phyloP scores from a whole-genome alignment of 441 rosid genomes.

The Kokia cookei region DNA sequence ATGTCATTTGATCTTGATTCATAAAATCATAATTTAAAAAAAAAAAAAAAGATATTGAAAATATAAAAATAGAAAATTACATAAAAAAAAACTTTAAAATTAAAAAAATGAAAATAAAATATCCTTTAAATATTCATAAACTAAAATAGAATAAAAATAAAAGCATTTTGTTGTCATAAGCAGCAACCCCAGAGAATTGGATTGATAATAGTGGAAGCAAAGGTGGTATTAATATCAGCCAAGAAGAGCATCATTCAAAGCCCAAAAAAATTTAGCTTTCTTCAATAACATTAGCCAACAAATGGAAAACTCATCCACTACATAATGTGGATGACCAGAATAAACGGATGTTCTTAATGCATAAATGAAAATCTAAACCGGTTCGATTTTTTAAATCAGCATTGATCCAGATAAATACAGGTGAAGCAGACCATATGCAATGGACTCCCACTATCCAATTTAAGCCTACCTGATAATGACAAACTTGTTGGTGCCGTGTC shows the following conservation, averaged over 20 bases:
- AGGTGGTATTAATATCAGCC: not conserved
- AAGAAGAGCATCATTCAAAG: constrained; percentile 5
- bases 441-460: constrained; percentile 12
- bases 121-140: too few relatives aligned
- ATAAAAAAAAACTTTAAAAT: too few relatives aligned
- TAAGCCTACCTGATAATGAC: constrained; percentile 87
- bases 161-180: too few relatives aligned
- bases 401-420: constrained; percentile 36
- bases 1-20: too few relatives aligned
- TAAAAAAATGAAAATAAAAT: too few relatives aligned
- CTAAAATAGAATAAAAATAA: too few relatives aligned
- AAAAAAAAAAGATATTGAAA: too few relatives aligned
- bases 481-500: constrained; percentile 98
- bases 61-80: too few relatives aligned
- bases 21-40: too few relatives aligned
- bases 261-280: not conserved
- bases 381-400: constrained; percentile 30
- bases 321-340: constrained; percentile 22
- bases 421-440: constrained; percentile 33
- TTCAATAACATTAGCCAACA: constrained; percentile 16
- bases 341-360: constrained; percentile 21
- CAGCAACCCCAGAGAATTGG: too few relatives aligned
- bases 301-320: constrained; percentile 32
- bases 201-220: too few relatives aligned
- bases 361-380: constrained; percentile 23